These are phyloP conservation scores for Acacia crassicarpa DNA, from an alignment of 306 rosid genomes.

Conservation along the genomic window DNA sequence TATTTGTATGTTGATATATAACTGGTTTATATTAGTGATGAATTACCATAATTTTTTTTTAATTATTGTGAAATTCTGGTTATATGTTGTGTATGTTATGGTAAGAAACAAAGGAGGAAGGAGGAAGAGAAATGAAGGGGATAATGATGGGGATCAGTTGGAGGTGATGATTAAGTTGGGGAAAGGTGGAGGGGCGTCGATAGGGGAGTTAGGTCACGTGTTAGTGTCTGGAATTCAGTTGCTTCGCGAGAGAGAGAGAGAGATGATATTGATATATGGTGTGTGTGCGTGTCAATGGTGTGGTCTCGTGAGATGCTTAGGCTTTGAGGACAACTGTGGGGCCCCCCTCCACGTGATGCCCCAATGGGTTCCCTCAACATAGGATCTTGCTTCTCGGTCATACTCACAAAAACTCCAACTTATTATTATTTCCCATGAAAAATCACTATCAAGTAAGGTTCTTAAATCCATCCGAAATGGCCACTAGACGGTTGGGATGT, in stretches of 20 bases:
- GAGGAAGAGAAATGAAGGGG: not conserved
- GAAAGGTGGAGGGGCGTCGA: conserved; percentile 48
- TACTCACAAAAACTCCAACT: conserved; percentile 2
- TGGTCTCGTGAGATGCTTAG: conserved; percentile 62
- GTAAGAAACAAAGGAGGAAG: not conserved
- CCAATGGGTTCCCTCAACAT: conserved; percentile 56
- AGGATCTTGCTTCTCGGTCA: conserved; percentile 55
- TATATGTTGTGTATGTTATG: not conserved
- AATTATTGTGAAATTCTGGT: conserved; percentile 2
- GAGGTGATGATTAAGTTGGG: conserved; percentile 53
- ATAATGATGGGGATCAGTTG: conserved; percentile 24
- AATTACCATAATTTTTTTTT: conserved; percentile 34
- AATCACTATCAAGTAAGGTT: too few species aligned
- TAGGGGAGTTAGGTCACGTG: conserved; percentile 88
- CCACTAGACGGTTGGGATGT: too few species aligned
- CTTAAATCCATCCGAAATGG: too few species aligned
- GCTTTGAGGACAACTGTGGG: conserved; percentile 61
- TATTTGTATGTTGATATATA: conserved; percentile 45
- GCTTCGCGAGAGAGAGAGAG: conserved; percentile 37
- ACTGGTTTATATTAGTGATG: conserved; percentile 39
- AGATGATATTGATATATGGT: not conserved
- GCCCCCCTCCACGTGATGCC: conserved; percentile 82
- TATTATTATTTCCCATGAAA: too few species aligned
- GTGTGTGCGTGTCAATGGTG: conserved; percentile 27
- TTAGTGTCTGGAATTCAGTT: conserved; percentile 66